Conservation (phyloP, 352 stramenopile species). For the Globisporangium paroecandrum region DNA sequence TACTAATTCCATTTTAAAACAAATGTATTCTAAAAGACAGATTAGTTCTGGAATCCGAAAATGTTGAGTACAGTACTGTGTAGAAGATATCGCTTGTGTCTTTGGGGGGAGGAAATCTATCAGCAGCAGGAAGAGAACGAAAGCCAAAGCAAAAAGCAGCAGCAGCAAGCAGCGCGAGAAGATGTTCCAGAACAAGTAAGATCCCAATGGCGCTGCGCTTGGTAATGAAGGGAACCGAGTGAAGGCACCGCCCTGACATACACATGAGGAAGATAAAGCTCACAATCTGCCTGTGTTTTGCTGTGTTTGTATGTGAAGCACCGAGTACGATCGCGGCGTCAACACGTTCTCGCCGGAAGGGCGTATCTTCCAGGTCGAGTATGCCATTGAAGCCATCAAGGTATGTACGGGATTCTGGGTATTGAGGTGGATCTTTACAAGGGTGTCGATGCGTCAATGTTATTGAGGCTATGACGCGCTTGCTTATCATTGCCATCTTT, state of each 20-base stretch:
- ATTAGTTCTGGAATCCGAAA: background rate
- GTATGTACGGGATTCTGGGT: slow-evolving; percentile 37
- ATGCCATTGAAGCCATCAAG: slow-evolving; percentile 98
- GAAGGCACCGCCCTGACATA: background rate
- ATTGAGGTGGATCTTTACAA: background rate
- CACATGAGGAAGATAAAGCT: background rate
- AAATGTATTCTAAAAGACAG: background rate
- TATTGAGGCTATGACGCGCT: background rate
- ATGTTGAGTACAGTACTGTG: background rate
- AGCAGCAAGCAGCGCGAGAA: slow-evolving; percentile 13
- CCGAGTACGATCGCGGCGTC: slow-evolving; percentile 99
- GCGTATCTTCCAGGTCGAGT: slow-evolving; percentile 98
- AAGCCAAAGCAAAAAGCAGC: slow-evolving; percentile 9
- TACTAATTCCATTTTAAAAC: background rate
- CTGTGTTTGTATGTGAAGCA: slow-evolving; percentile 44
- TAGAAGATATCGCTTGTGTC: slow-evolving; percentile 31
- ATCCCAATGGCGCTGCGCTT: background rate
- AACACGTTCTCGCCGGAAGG: slow-evolving; percentile 99
- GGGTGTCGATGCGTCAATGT: too few relatives aligned
- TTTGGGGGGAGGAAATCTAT: slow-evolving; percentile 23
- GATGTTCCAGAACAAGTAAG: slow-evolving; percentile 69
- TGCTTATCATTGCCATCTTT: slow-evolving; percentile 8
- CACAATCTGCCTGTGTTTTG: background rate
- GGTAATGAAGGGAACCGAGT: background rate
- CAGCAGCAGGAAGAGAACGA: slow-evolving; percentile 17